These are phyloP conservation scores for Arthrobotrys musiformis DNA, from an alignment of 2,329 filamentous ascomycete species.

Conservation along the genomic window DNA sequence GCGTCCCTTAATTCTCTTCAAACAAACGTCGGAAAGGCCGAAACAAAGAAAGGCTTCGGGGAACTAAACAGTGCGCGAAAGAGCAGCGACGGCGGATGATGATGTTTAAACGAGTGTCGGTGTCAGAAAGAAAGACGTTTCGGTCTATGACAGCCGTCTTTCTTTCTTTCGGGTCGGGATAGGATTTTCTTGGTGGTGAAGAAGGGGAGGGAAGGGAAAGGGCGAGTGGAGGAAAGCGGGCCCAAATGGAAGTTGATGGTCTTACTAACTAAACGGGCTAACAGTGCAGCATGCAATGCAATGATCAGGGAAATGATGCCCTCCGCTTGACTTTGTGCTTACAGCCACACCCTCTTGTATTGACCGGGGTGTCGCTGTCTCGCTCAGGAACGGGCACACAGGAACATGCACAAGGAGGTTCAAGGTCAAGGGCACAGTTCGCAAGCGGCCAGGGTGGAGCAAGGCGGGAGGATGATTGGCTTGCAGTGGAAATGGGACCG, in stretches of 20 bases:
- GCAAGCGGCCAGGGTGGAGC: conserved; percentile 11
- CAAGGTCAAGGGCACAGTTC: conserved; percentile 10
- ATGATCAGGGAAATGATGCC: conserved; percentile 49
- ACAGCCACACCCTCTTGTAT: conserved; percentile 48
- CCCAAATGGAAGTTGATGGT: conserved; percentile 41
- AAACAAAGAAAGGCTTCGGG: conserved; percentile 30
- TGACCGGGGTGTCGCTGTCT: conserved; percentile 38
- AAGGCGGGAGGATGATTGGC: conserved; percentile 51
- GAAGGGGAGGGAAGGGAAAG: conserved; percentile 47
- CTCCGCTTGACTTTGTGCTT: conserved; percentile 29
- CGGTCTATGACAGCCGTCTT: conserved; percentile 35
- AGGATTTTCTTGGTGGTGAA: conserved; percentile 34
- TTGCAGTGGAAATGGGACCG: conserved; percentile 29
- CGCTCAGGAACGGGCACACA: conserved; percentile 43
- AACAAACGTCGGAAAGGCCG: conserved; percentile 2
- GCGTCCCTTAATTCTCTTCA: conserved; percentile 19
- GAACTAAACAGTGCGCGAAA: neutral
- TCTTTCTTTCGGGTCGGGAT: conserved; percentile 46
- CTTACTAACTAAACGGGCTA: too few relatives aligned
- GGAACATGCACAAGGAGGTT: conserved; percentile 43
- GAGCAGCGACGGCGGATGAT: neutral
- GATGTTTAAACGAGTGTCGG: conserved; percentile 50
- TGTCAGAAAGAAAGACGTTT: conserved; percentile 38
- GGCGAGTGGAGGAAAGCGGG: conserved; percentile 34
- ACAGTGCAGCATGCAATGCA: too few relatives aligned